Evolutionary conservation across 108 stramenopile species (phyloP), one percentile per base, ranked within the genome.

Genomic region (Hondaea fermentalgiana): DNA sequence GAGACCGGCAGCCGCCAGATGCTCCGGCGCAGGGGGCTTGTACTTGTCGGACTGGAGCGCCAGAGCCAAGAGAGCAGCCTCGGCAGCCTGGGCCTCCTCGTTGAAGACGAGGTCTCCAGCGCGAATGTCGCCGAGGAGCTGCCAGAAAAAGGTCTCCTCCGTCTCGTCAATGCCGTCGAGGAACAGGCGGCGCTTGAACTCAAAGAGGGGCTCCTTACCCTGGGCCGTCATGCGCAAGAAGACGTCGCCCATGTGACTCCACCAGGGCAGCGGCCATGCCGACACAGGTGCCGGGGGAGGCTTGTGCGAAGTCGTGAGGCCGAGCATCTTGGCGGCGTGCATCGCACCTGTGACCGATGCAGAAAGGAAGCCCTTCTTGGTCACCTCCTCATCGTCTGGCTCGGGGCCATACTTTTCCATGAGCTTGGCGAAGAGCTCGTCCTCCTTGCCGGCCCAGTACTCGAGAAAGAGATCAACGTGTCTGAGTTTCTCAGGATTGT

Each of bases 291-390:
- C 76, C 45, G 76, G 76, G 23, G 76, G 76, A 14, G 76, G 45
- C 19, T 12, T 6, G 49, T 28, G 76, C n/a, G n/a, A 25, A 16
- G 76, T 53, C 25, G 76, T 83, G 51, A 83, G 76, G 3, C 76
- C 76, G 49, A 83, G 76, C 76, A 83, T 83, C 76, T 83, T 83
- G 49, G 51, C 76, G 76, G 76, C 76, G n/a, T 83, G 76, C 19
- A 83, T 10, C 25, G 76, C 76, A 45, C 76, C 76, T 14, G 76
- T 83, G 76, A 83, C 76, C 25, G 76, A 53, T 43, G 51, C 51
- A 6, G 49, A 53, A 28, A 83, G 76, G 23, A 83, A 83, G n/a
- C 49, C 51, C 76, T 83, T 47, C 76, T 83, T 83, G 23, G 19
- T 28, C 1, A 6, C 28, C 16, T 12, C 76, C n/a, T 47, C 17